These are phyloP conservation scores for Fusarium armeniacum DNA, from an alignment of 2,329 filamentous ascomycete genomes.

Conservation along the genomic window DNA sequence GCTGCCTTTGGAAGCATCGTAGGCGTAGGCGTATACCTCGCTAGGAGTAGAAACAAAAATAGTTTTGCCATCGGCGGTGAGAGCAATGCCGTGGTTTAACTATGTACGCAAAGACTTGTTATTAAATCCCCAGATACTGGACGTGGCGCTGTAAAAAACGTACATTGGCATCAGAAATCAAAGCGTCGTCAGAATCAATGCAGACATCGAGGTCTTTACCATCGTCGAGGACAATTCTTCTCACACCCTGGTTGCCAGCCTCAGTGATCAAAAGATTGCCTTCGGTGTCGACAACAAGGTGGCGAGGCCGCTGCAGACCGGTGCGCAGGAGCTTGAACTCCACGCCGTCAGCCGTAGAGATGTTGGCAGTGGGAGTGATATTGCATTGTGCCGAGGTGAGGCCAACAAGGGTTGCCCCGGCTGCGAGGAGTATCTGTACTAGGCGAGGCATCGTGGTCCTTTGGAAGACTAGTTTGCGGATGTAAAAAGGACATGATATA, in stretches of 20 bases:
- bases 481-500: too few relatives aligned
- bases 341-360: slow-evolving; percentile 14
- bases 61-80: slow-evolving; percentile 17
- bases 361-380: neutral
- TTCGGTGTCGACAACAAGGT: slow-evolving; percentile 11
- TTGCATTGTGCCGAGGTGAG: slow-evolving; percentile 12
- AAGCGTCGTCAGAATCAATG: slow-evolving; percentile 12
- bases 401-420: neutral
- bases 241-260: slow-evolving; percentile 6
- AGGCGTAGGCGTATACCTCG: slow-evolving; percentile 25
- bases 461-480: too few relatives aligned
- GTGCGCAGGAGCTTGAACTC: slow-evolving; percentile 3
- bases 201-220: slow-evolving; percentile 21
- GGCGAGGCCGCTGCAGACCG: slow-evolving; percentile 12
- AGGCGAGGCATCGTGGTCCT: slow-evolving; percentile 10
- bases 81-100: slow-evolving; percentile 20
- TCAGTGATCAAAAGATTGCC: slow-evolving; percentile 18
- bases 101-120: neutral
- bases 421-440: slow-evolving; percentile 9
- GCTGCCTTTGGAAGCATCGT: slow-evolving; percentile 12
- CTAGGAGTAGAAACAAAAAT: slow-evolving; percentile 23
- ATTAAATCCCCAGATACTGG: neutral
- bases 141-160: neutral
- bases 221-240: slow-evolving; percentile 16
- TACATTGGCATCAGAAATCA: slow-evolving; percentile 15